phyloP scores from a whole-genome alignment of 2,329 filamentous ascomycete species.

The Fusarium odoratissimum region DNA sequence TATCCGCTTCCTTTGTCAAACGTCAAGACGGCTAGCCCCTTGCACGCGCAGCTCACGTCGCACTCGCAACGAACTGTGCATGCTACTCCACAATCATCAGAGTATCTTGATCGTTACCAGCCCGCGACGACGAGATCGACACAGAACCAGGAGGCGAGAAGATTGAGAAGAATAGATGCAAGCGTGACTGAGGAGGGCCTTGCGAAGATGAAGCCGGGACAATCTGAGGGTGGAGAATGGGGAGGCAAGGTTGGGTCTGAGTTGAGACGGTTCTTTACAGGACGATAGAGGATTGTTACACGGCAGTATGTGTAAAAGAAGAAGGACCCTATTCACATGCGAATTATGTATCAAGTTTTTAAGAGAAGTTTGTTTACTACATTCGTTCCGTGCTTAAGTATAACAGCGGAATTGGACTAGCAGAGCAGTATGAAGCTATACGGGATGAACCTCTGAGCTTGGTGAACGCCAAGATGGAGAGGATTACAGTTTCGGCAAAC shows the following conservation, averaged over 20 bases:
- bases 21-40: constrained; percentile 23
- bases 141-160: constrained; percentile 18
- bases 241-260: constrained; percentile 40
- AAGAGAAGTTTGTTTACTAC: background rate
- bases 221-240: constrained; percentile 24
- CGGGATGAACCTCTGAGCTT: background rate
- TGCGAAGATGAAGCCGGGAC: constrained; percentile 1
- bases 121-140: constrained; percentile 28
- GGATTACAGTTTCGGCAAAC: background rate
- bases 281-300: constrained; percentile 20
- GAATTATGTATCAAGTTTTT: background rate
- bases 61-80: constrained; percentile 20
- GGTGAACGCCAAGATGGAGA: background rate
- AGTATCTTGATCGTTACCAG: constrained; percentile 51
- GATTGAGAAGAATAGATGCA: constrained; percentile 10
- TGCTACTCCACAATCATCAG: constrained; percentile 46
- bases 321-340: background rate
- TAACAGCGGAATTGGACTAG: background rate
- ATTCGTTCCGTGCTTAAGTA: background rate
- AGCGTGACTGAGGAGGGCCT: constrained; percentile 20
- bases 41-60: constrained; percentile 31
- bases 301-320: background rate
- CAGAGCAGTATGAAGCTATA: background rate
- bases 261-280: constrained; percentile 41
- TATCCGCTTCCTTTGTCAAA: constrained; percentile 33